Percentiles rank a stretch among this genome's conserved stretches.
Conservation (phyloP, 176 grass and related monocot species). For the Musa schizocarpa region DNA sequence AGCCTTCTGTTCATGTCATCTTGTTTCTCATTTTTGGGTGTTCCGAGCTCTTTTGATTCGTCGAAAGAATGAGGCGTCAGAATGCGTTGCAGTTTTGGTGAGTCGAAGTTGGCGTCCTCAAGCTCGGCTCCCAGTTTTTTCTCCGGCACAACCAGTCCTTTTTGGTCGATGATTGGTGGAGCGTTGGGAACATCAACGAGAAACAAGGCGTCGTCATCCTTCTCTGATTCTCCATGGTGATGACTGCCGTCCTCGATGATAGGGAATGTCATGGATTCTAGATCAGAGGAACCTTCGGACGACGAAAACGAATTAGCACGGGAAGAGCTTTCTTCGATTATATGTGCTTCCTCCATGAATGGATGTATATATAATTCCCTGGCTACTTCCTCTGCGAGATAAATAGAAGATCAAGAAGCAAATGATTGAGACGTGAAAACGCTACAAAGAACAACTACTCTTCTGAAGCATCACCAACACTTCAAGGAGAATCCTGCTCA, state of each 20-base stretch:
- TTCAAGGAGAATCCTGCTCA: too few relatives aligned
- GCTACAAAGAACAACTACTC: too few relatives aligned
- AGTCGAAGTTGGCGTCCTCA: neutral
- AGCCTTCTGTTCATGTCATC: slow-evolving; percentile 32
- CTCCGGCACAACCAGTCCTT: neutral
- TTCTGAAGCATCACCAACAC: too few relatives aligned
- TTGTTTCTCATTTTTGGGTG: neutral
- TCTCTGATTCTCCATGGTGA: neutral
- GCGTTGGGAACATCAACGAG: too few relatives aligned
- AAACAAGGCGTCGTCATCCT: neutral
- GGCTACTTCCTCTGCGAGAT: neutral
- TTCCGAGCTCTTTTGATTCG: neutral
- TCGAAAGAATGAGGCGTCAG: neutral
- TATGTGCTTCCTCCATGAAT: neutral
- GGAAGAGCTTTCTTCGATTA: neutral
- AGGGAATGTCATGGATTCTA: neutral
- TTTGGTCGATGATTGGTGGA: neutral
- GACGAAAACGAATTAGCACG: neutral
- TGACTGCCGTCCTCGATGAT: neutral
- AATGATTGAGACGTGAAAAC: neutral
- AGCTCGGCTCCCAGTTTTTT: neutral
- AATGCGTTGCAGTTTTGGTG: too few relatives aligned
- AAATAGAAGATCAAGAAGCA: neutral
- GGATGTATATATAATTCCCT: neutral
- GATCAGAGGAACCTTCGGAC: neutral